phyloP scores from a whole-genome alignment of 495 filamentous ascomycete genomes.

The Astrothelium macrocarpum region DNA sequence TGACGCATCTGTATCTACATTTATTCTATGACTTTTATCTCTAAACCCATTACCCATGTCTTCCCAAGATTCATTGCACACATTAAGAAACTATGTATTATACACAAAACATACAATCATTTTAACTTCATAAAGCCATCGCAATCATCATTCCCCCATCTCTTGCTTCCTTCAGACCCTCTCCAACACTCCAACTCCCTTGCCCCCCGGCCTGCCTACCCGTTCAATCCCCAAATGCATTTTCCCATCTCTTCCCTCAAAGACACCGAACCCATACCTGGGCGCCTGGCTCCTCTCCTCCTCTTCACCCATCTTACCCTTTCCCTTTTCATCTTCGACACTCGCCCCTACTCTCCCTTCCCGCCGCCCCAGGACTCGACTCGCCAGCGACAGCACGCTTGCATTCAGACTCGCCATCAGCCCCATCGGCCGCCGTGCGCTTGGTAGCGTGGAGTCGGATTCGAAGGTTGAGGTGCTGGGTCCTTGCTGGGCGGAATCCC shows the following conservation, averaged over 20 bases:
- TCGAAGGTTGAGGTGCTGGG: neutral
- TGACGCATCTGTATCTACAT: too few species aligned
- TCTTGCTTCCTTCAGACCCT: neutral
- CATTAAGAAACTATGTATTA: neutral
- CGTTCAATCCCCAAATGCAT: conserved; percentile 61
- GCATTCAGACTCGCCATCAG: neutral
- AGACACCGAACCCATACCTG: conserved; percentile 54
- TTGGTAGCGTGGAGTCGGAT: neutral
- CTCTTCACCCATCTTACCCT: conserved; percentile 9
- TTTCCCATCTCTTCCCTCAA: conserved; percentile 49
- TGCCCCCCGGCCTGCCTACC: conserved; percentile 1
- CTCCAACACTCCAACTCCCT: neutral
- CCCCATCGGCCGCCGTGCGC: neutral
- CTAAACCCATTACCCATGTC: neutral
- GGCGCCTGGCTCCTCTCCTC: conserved; percentile 21
- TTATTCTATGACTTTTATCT: too few species aligned
- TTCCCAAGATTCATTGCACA: neutral
- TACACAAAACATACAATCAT: neutral
- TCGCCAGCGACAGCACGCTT: neutral
- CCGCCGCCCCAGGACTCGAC: conserved; percentile 34
- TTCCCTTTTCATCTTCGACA: conserved; percentile 6
- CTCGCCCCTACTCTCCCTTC: neutral
- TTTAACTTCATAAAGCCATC: neutral
- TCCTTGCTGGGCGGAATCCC: neutral
- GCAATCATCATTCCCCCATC: neutral